Base-by-base conservation (phyloP, 148 eudicot species). In the Rheum nobile region DNA sequence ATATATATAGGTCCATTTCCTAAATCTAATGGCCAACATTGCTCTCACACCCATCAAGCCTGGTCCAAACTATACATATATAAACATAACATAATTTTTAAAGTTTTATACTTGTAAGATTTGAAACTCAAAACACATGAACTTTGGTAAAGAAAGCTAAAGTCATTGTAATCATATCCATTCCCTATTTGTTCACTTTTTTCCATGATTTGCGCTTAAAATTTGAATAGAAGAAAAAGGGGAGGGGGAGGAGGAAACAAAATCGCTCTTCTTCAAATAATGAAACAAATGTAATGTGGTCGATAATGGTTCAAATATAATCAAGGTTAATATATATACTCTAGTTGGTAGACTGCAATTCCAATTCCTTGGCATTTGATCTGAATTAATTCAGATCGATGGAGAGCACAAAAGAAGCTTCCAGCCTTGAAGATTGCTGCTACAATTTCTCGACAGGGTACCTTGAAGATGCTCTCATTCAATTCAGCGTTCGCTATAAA, bases 401-500 rank as follows among this genome's bases (percentile, higher is more conserved):
- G 52, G 52, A 47, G 52, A 47, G 6, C 52, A 14, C 52, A 47
- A 47, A 47, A 16, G 52, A 17, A 17, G 4, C 5, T 0, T 6
- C 52, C n/a, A 46, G 6, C n/a, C 52, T 47, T 47, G n/a, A 2
- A 47, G 52, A 17, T 47, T 47, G 52, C 52, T 47, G 52, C 52
- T 47, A 47, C 52, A 47, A 47, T 47, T 0, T 47, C n/a, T 14
- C 91, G 8, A 81, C 86, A 1, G 92, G 92, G 2, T 88, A 88
- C 67, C 77, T 88, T 24, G 76, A 88, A 82, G 92, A 88, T 82
- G 92, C 87, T 47, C 68, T 88, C 57, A 84, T 83, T 24, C 84
- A 86, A 72, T 86, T 84, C 76, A 73, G 71, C 43, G 71, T 73
- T 21, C 72, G 75, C 21, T 79, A 82, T 16, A 88, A 88, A 77